Evolutionary conservation across 2,329 filamentous ascomycete genomes (phyloP), one percentile per base, ranked within the genome.

Genomic region (Ramichloridium luteum): DNA sequence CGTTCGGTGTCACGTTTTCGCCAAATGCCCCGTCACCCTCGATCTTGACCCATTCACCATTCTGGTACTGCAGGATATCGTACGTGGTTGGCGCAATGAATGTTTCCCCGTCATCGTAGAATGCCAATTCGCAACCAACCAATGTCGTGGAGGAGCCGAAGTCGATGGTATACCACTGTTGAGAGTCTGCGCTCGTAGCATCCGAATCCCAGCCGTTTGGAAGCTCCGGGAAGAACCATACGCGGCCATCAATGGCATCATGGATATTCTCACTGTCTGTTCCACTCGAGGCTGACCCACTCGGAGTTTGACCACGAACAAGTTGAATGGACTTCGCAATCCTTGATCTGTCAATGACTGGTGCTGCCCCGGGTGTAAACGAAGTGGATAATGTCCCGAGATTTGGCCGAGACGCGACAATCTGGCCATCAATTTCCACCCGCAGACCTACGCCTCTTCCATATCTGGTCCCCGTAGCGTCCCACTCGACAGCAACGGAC

Each of bases 401-500:
- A 0, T 30, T 46, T 1, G 48, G 28, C 1, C 50, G 53, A 1
- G 50, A 50, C 4, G 49, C 54, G 1, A 51, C 55, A 14, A 52
- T 41, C 9, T 37, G 33, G 6, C 54, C 54, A 35, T 59, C 55
- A 13, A 60, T 42, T 34, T 57, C 54, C 10, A 60, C 31, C 6
- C 45, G 45, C 3, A 60, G 47, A 5, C 56, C 56, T 3, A 36
- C 33, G 0, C 41, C 37, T 15, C 43, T 36, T 16, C 49, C 47
- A 27, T 57, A 59, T 17, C 42, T 49, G 1, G 45, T 49, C 3
- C 56, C 57, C 30, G 43, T 42, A 1, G 44, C 46, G 15, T 63
- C 59, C 59, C 59, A 64, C 38, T 62, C 56, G 0, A 64, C 51
- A 11, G 55, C 51, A 13, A 64, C 41, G 9, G 55, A 50, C 32